These are phyloP conservation scores for Monilinia laxa DNA, from an alignment of 2,329 filamentous ascomycete species.

Conservation along the genomic window DNA sequence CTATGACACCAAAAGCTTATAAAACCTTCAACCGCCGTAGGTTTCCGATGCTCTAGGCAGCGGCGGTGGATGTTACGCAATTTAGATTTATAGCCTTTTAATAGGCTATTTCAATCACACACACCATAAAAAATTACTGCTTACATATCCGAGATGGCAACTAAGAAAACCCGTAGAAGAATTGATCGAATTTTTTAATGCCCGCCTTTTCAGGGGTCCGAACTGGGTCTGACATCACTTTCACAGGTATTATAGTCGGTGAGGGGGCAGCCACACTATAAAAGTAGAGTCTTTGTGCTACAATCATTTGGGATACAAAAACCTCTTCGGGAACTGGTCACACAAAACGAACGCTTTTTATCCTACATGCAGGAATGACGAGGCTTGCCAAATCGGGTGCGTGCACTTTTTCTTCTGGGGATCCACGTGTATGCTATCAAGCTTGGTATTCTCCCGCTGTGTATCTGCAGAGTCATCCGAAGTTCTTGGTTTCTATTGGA, in stretches of 20 bases:
- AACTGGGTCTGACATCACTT: constrained; percentile 10
- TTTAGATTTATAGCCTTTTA: constrained; percentile 13
- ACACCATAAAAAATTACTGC: constrained; percentile 9
- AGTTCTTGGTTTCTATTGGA: neutral
- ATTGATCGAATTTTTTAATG: constrained; percentile 6
- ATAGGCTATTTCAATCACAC: constrained; percentile 17
- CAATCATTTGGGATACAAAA: neutral
- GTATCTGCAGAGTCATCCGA: constrained; percentile 18
- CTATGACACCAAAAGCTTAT: neutral
- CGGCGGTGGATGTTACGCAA: constrained; percentile 4
- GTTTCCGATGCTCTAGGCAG: constrained; percentile 6
- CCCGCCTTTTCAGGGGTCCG: constrained; percentile 17
- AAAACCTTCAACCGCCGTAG: constrained; percentile 6
- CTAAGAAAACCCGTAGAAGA: constrained; percentile 14
- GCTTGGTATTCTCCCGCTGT: neutral
- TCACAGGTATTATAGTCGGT: constrained; percentile 18
- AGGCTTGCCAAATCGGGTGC: constrained; percentile 15
- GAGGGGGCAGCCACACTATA: constrained; percentile 12
- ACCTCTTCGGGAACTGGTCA: neutral
- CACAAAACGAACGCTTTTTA: constrained; percentile 5
- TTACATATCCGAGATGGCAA: constrained; percentile 21
- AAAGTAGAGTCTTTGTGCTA: neutral
- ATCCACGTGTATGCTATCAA: constrained; percentile 13
- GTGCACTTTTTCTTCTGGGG: neutral
- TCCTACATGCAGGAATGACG: constrained; percentile 3